A percentile compares a stretch with the other conserved stretches of the same genome.
Conservation (phyloP, 805 yeast genomes). For the Hyphopichia homilentoma region DNA sequence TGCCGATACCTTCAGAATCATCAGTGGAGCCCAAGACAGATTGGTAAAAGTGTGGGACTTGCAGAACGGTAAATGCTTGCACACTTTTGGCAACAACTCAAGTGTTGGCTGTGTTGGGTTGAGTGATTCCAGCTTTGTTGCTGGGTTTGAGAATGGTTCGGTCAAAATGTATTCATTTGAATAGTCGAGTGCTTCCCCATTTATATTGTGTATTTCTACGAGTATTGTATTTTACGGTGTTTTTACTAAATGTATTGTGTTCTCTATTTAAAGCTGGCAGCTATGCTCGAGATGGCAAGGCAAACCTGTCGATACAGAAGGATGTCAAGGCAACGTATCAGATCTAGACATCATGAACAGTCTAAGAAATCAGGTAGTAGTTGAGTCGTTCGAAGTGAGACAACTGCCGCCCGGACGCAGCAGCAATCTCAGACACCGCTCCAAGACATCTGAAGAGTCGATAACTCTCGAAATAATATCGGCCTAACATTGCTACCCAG, state of each 20-base stretch:
- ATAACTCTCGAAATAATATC: no score
- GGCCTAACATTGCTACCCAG: no score
- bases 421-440: no score
- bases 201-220: constrained; percentile 2
- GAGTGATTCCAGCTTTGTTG: constrained; percentile 85
- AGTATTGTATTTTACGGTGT: neutral
- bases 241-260: neutral
- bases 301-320: no score
- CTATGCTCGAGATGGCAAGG: no score
- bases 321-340: no score
- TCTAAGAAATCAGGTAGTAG: no score
- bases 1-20: constrained; percentile 91
- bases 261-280: neutral
- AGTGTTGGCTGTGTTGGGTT: constrained; percentile 69
- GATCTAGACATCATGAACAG: no score
- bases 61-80: constrained; percentile 91
- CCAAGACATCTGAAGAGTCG: no score
- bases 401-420: no score
- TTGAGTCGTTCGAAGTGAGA: no score
- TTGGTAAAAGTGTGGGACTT: constrained; percentile 92
- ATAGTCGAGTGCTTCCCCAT: constrained; percentile 11
- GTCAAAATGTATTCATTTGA: constrained; percentile 86
- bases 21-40: constrained; percentile 92
- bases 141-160: constrained; percentile 85
- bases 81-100: constrained; percentile 77